phyloP scores from a whole-genome alignment of 306 rosid genomes.

The Ammopiptanthus mongolicus region DNA sequence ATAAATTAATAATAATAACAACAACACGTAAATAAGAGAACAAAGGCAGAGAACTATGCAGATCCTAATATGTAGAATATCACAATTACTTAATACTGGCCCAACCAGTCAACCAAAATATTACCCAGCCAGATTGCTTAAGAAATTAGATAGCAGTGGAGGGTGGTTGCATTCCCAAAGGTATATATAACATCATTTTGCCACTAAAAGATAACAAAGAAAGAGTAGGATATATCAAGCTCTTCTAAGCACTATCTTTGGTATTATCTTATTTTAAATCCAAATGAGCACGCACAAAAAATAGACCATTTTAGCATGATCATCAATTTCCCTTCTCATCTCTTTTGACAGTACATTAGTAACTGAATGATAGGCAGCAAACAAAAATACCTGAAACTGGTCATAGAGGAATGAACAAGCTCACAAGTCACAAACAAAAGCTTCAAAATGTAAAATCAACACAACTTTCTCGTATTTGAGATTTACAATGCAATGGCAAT shows the following conservation, averaged over 20 bases:
- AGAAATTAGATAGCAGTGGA: neutral
- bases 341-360: neutral
- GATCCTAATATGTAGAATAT: neutral
- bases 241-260: neutral
- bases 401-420: neutral
- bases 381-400: neutral
- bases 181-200: neutral
- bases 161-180: too few relatives aligned
- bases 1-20: neutral
- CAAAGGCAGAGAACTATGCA: neutral
- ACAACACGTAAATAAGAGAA: too few relatives aligned
- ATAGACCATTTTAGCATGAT: neutral
- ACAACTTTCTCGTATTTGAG: neutral
- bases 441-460: neutral
- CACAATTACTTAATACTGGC: neutral
- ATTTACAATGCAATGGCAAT: neutral
- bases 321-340: neutral
- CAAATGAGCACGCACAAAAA: neutral
- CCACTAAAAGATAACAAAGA: neutral
- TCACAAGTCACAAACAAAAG: neutral
- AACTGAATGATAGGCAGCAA: neutral
- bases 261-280: neutral
- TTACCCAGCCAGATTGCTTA: neutral
- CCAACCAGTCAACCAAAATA: neutral
- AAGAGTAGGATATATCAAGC: neutral